These are phyloP conservation scores for Boletus tylopilopsis DNA, from an alignment of 768 basidiomycete species.

Conservation along the genomic window DNA sequence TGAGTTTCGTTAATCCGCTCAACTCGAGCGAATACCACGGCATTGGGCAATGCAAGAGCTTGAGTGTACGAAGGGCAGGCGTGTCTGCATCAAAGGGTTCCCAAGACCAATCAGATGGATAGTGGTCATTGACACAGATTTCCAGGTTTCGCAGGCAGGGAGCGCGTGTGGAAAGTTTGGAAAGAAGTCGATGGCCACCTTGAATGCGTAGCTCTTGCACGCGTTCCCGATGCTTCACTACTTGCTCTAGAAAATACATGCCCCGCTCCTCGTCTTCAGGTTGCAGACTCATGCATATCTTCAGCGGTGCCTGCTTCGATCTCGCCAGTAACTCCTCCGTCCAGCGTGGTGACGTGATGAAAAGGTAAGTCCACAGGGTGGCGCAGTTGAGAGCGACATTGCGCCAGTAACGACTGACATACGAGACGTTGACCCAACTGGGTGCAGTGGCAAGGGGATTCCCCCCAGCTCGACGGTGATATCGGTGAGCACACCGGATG, in stretches of 20 bases:
- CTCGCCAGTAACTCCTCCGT: conserved; percentile 40
- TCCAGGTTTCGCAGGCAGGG: not conserved
- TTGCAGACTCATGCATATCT: not conserved
- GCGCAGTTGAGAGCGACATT: conserved; percentile 38
- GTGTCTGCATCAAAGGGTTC: too few relatives aligned
- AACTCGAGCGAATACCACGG: not conserved
- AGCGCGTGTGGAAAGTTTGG: not conserved
- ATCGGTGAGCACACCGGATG: not conserved
- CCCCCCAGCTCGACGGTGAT: not conserved
- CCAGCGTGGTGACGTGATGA: conserved; percentile 32
- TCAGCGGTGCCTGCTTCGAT: conserved; percentile 37
- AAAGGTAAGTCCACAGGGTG: conserved; percentile 36
- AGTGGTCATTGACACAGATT: not conserved
- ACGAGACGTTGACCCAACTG: conserved; percentile 9
- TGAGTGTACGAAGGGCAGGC: not conserved
- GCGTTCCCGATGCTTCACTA: not conserved
- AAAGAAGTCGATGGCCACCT: not conserved
- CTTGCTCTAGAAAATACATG: not conserved
- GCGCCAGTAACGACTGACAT: conserved; percentile 36
- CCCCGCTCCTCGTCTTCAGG: not conserved
- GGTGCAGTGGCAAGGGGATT: not conserved
- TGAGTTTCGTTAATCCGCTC: conserved; percentile 33
- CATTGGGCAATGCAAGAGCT: not conserved
- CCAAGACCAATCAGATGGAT: too few relatives aligned
- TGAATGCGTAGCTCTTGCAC: not conserved